phyloP scores from a whole-genome alignment of 371 early-diverging fungal genomes.

The Rhizopus delemar region DNA sequence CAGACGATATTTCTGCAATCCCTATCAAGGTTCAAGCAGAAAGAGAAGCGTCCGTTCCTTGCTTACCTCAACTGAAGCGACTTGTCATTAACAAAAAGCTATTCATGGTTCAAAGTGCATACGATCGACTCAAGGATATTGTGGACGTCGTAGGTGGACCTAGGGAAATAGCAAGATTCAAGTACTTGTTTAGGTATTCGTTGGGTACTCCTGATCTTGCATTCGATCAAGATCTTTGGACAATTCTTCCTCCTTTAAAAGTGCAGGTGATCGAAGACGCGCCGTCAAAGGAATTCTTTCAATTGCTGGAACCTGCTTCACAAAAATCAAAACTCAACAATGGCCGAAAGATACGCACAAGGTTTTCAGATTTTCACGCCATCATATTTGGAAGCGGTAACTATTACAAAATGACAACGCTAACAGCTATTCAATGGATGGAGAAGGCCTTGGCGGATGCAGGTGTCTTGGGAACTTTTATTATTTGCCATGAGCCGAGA shows the following conservation, averaged over 20 bases:
- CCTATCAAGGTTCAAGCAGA: constrained; percentile 53
- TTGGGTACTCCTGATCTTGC: constrained; percentile 5
- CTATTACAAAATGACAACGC: constrained; percentile 50
- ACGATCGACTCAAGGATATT: constrained; percentile 47
- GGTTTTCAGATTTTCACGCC: constrained; percentile 53
- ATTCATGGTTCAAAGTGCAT: constrained; percentile 51
- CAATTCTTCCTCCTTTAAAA: constrained; percentile 22
- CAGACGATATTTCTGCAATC: constrained; percentile 43
- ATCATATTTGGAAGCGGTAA: constrained; percentile 63
- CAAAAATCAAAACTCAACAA: constrained; percentile 34
- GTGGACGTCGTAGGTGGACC: constrained; percentile 54
- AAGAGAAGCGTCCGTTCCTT: constrained; percentile 41
- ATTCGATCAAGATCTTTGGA: constrained; percentile 36
- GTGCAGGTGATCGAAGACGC: constrained; percentile 46
- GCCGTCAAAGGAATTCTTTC: constrained; percentile 44
- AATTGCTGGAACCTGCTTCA: constrained; percentile 34
- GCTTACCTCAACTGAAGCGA: constrained; percentile 39
- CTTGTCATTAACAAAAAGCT: constrained; percentile 41
- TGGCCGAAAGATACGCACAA: constrained; percentile 47
- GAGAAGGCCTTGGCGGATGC: constrained; percentile 52
- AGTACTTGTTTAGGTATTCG: constrained; percentile 39
- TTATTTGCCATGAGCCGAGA: constrained; percentile 58
- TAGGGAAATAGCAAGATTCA: constrained; percentile 43
- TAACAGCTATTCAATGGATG: constrained; percentile 64
- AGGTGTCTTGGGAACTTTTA: constrained; percentile 45